Evolutionary conservation across 495 filamentous ascomycete species (phyloP).

Genomic region (Parachaetomium inaequale): DNA sequence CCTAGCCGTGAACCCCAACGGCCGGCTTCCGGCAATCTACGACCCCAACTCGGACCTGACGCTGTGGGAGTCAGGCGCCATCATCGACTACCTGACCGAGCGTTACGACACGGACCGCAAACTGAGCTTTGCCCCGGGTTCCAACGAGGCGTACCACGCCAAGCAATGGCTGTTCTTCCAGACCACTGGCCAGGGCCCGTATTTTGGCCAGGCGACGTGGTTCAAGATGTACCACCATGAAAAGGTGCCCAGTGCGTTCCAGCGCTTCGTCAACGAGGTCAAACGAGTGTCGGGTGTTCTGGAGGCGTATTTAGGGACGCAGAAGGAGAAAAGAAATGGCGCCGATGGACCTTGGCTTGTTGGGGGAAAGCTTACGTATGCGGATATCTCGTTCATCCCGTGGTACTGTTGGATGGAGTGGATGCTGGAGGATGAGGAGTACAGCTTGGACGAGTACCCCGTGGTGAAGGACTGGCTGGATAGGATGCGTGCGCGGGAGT

Average conservation of each 20-base stretch:
- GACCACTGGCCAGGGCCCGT: conserved; percentile 63
- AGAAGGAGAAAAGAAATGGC: conserved; percentile 11
- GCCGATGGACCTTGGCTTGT: conserved; percentile 49
- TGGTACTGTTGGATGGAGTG: conserved; percentile 41
- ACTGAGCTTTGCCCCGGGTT: conserved; percentile 51
- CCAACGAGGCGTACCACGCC: conserved; percentile 47
- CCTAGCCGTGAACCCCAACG: conserved; percentile 65
- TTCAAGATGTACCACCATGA: conserved; percentile 53
- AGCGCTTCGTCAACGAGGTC: conserved; percentile 59
- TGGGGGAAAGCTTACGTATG: conserved; percentile 54
- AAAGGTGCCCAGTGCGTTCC: conserved; percentile 53
- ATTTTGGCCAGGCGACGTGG: conserved; percentile 55
- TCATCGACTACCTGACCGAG: conserved; percentile 67
- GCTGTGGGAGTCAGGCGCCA: conserved; percentile 71
- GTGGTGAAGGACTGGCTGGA: background rate
- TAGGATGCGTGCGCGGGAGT: background rate
- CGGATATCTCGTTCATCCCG: conserved; percentile 55
- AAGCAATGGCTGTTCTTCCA: conserved; percentile 69
- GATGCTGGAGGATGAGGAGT: background rate
- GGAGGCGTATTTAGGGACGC: conserved; percentile 47
- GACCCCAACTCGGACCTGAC: conserved; percentile 64
- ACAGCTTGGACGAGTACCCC: background rate
- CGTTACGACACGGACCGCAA: conserved; percentile 62
- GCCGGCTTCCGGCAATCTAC: conserved; percentile 59
- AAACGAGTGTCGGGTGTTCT: conserved; percentile 58